These are phyloP conservation scores for Groenewaldozyma tartarivorans DNA, from an alignment of 805 yeast species.

Conservation along the genomic window DNA sequence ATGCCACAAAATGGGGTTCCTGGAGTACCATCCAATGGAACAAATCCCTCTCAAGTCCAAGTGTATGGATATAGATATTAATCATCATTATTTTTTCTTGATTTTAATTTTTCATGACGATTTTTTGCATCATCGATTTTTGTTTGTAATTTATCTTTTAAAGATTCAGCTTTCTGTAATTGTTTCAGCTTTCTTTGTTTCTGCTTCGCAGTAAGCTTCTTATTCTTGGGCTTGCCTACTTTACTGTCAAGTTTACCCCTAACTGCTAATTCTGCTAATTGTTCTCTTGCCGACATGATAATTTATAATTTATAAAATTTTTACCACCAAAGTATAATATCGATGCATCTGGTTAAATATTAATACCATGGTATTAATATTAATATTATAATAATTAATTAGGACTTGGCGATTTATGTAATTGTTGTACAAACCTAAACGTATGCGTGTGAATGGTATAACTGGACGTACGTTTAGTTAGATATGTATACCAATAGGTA, in stretches of 20 bases:
- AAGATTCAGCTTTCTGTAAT: conserved; percentile 13
- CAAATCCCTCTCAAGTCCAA: neutral
- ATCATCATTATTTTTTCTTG: conserved; percentile 14
- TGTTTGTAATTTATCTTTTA: conserved; percentile 20
- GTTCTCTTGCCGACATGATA: neutral
- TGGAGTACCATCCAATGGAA: neutral
- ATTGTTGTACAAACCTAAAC: too few relatives aligned
- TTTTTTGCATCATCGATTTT: conserved; percentile 22
- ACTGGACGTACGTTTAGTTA: too few relatives aligned
- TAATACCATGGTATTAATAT: too few relatives aligned
- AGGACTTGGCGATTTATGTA: too few relatives aligned
- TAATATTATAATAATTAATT: too few relatives aligned
- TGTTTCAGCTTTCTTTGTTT: conserved; percentile 13
- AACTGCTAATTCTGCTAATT: conserved; percentile 18
- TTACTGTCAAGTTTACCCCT: conserved; percentile 6
- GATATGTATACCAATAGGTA: too few relatives aligned
- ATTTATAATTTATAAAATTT: too few relatives aligned
- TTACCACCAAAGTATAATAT: too few relatives aligned
- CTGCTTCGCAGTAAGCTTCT: conserved; percentile 16
- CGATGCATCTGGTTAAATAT: too few relatives aligned
- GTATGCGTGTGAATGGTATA: too few relatives aligned
- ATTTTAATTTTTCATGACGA: conserved; percentile 18
- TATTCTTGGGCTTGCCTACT: conserved; percentile 4
- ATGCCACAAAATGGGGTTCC: neutral
- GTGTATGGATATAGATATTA: neutral